Conservation (phyloP, 2,329 filamentous ascomycete species). For the Podosphaera leucotricha region DNA sequence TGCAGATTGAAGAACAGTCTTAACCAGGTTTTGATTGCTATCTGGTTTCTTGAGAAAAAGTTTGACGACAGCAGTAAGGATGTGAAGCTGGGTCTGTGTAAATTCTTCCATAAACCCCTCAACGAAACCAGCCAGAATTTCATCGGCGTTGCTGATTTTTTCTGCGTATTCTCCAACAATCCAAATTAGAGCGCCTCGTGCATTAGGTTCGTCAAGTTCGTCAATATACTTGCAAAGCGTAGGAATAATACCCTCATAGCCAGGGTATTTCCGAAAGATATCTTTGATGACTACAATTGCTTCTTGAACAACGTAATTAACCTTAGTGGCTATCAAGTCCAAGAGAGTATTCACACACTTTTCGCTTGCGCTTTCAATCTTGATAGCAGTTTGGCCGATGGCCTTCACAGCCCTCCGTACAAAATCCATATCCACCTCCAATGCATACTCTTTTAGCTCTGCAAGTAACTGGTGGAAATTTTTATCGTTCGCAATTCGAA, state of each 20-base stretch:
- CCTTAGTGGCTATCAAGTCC: constrained; percentile 88
- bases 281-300: constrained; percentile 98
- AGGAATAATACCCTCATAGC: constrained; percentile 93
- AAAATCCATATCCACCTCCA: constrained; percentile 99
- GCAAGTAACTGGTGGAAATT: constrained; percentile 89
- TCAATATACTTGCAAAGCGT: constrained; percentile 93
- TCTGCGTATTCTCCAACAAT: constrained; percentile 98
- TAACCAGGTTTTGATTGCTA: constrained; percentile 71
- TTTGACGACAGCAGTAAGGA: constrained; percentile 90
- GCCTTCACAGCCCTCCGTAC: constrained; percentile 83
- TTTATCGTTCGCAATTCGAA: constrained; percentile 89
- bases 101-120: constrained; percentile 93
- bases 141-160: constrained; percentile 96
- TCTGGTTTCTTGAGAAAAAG: constrained; percentile 93
- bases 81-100: constrained; percentile 95
- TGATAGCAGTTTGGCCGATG: constrained; percentile 95
- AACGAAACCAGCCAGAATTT: constrained; percentile 77
- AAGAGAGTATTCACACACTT: constrained; percentile 86
- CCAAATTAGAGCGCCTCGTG: constrained; percentile 83
- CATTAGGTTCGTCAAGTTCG: constrained; percentile 82
- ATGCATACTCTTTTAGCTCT: constrained; percentile 87
- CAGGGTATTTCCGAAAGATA: constrained; percentile 90
- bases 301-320: constrained; percentile 98
- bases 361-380: constrained; percentile 86
- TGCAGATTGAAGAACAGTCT: constrained; percentile 79